Evolutionary conservation across 768 basidiomycete genomes (phyloP).

Genomic region (Boletus coccyginus): DNA sequence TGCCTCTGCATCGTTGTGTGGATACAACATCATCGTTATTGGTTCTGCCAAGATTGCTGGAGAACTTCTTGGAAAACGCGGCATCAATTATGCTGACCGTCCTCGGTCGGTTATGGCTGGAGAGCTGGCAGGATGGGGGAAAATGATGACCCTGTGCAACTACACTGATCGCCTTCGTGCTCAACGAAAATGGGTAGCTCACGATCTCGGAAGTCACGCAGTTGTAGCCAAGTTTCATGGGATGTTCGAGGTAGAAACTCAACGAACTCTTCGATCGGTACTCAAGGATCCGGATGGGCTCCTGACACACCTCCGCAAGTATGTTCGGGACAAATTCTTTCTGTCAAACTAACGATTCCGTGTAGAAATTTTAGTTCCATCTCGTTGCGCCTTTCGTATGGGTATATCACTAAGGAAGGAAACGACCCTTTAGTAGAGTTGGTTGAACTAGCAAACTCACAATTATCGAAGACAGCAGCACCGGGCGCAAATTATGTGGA

Average conservation of each 20-base stretch:
- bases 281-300: constrained; percentile 7
- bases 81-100: constrained; percentile 38
- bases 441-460: constrained; percentile 25
- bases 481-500: constrained; percentile 12
- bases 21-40: constrained; percentile 40
- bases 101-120: constrained; percentile 17
- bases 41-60: constrained; percentile 40
- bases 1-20: constrained; percentile 4
- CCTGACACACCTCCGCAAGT: constrained; percentile 16
- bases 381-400: constrained; percentile 38
- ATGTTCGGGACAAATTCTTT: not conserved
- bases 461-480: constrained; percentile 8
- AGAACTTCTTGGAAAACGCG: constrained; percentile 46
- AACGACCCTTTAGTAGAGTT: constrained; percentile 36
- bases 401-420: constrained; percentile 33
- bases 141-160: constrained; percentile 12
- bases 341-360: not conserved
- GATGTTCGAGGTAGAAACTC: constrained; percentile 20
- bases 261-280: constrained; percentile 7
- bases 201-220: constrained; percentile 12
- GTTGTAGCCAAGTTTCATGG: constrained; percentile 8
- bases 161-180: constrained; percentile 7
- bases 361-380: constrained; percentile 18
- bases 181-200: constrained; percentile 14
- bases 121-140: constrained; percentile 18